Evolutionary conservation across 2,329 filamentous ascomycete species (phyloP), one percentile per base, ranked within the genome.

Genomic region (Hirsutella thompsonii): DNA sequence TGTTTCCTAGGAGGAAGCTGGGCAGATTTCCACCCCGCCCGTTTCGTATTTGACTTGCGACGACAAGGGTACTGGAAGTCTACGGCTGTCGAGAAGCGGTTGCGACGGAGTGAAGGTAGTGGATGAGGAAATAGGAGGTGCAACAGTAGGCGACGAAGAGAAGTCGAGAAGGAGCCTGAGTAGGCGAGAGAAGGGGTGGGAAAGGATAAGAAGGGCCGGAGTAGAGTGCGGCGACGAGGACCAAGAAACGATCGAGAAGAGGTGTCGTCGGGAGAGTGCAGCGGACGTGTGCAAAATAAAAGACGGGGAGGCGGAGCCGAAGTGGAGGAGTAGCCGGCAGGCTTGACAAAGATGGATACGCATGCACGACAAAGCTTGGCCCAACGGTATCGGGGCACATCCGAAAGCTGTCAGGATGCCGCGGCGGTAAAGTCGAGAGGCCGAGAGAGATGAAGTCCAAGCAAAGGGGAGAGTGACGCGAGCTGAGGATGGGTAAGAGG

Each of bases 401-500:
- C 32, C 32, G 32, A 34, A 26, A 18, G 32, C 16, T 18, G 32
- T n/a, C 32, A 16, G n/a, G n/a, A 18, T 10, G 9, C 14, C 16
- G 14, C 32, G 32, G 32, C 32, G 18, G 32, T 14, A 16, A 18
- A 16, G 32, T 34, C 20, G 11, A 32, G 23, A 32, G 38, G 20
- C 26, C 28, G 29, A 18, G 21, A 21, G 38, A 34, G 19, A 34
- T 34, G 32, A 34, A 34, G 32, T 18, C 16, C 32, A 34, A 16
- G 32, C 32, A 34, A 3, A 33, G 30, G 30, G 3, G 4, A 14
- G 16, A 18, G 14, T 16, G 37, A 30, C n/a, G 37, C 13, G 38
- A 30, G 38, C 32, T 30, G 20, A 30, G 33, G 35, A 30, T 16
- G 35, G 35, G 35, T 21, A 26, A 42, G 40, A 26, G 34, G 40